A percentile compares a stretch with the other conserved stretches of the same genome.
Conservation (phyloP, 2,329 filamentous ascomycete genomes). For the Mycosphaerella arachidis region DNA sequence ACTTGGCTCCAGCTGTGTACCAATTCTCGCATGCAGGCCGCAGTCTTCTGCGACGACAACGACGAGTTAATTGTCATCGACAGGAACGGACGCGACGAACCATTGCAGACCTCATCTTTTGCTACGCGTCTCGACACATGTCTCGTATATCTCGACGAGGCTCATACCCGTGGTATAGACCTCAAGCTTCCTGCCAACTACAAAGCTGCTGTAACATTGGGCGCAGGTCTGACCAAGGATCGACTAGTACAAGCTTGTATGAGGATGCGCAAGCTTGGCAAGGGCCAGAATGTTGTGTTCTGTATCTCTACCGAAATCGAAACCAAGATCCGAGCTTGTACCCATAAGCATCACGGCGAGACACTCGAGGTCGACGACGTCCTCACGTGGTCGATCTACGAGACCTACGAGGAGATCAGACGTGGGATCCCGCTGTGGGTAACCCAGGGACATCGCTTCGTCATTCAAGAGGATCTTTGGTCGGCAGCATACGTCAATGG, state of each 20-base stretch:
- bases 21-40: constrained; percentile 35
- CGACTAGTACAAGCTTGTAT: constrained; percentile 66
- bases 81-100: constrained; percentile 43
- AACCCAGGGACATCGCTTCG: constrained; percentile 52
- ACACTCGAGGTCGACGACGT: constrained; percentile 52
- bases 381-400: constrained; percentile 55
- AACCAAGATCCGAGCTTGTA: constrained; percentile 43
- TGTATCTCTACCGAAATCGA: constrained; percentile 57
- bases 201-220: constrained; percentile 64
- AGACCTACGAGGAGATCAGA: constrained; percentile 51
- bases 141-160: constrained; percentile 65
- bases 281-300: constrained; percentile 62
- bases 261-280: constrained; percentile 65
- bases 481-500: constrained; percentile 7
- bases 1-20: constrained; percentile 47
- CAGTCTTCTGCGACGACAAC: constrained; percentile 55
- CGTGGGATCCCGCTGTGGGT: constrained; percentile 57
- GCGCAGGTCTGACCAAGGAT: constrained; percentile 63
- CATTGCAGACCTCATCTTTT: constrained; percentile 57
- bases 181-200: constrained; percentile 56
- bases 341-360: constrained; percentile 3
- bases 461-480: constrained; percentile 24
- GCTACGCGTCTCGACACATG: constrained; percentile 54
- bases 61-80: constrained; percentile 55
- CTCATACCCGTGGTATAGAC: constrained; percentile 67